Base-by-base conservation (phyloP, 78 protist genomes). In the Polysphondylium violaceum region DNA sequence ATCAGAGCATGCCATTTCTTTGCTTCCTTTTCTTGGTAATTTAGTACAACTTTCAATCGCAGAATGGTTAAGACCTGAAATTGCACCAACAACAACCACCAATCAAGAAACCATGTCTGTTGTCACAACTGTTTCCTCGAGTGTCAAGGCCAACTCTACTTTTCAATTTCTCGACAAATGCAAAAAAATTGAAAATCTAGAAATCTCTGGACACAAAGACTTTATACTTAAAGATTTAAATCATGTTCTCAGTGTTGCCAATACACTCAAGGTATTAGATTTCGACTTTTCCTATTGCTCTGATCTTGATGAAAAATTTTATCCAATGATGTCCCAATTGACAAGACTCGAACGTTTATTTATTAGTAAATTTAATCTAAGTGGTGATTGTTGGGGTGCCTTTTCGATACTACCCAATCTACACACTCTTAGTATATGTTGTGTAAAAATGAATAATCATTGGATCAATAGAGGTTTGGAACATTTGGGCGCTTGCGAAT, bases 391-490 rank as follows among this genome's bases (percentile, higher is more conserved):
- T 41, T 83, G 91, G 91, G 40, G 63, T 0, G 91, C 81, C 1
- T 83, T 83, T 33, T 29, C 91, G 23, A 64, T 33, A 14, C 64
- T 83, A 0, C 73, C 91, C 7, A 53, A 31, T 2, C 29, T 83
- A 0, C 23, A 43, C 1, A 36, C 29, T 14, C 72, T 83, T 11
- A 53, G 71, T 27, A 41, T 83, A 19, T 83, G 91, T 50, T 83
- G 91, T 14, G 44, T 23, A 1, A 47, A 64, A 35, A 69, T 83
- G 91, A 43, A 67, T 19, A 63, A 31, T 25, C 41, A 56, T 56
- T 83, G 69, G 63, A 58, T 83, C 56, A 69, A 69, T 31, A 58
- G 65, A 21, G 91, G 91, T 33, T 33, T 83, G 1, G 79, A 43
- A n/a, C 79, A 69, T 21, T 27, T 83, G 7, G 71, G 79, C 0